Conservation (phyloP, 805 yeast genomes). For the Saturnispora saitoi region DNA sequence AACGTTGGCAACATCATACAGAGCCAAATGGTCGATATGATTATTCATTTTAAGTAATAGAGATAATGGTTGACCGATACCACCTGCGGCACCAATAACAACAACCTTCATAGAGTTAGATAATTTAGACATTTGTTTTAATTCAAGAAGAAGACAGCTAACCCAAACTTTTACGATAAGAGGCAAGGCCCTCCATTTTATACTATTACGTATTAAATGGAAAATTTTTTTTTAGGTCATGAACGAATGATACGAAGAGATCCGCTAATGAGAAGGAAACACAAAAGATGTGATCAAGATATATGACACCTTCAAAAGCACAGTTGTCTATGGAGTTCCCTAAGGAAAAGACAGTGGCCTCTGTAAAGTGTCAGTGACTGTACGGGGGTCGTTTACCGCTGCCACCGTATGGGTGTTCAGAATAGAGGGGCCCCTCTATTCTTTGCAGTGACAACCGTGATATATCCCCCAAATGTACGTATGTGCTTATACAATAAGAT, state of each 20-base stretch:
- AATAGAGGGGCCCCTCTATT: neutral
- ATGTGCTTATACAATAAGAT: neutral
- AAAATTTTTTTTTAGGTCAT: neutral
- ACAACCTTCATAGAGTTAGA: constrained; percentile 44
- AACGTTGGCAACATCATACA: constrained; percentile 47
- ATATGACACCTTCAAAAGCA: constrained; percentile 14
- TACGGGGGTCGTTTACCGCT: constrained; percentile 54
- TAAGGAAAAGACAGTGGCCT: neutral
- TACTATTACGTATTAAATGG: neutral
- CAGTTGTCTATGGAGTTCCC: neutral
- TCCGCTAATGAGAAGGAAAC: neutral
- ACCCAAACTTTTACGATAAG: neutral
- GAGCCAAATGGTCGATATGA: constrained; percentile 36
- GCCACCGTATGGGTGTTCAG: constrained; percentile 14
- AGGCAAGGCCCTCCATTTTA: neutral
- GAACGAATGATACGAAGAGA: neutral
- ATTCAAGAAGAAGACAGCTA: neutral
- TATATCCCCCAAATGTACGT: constrained; percentile 15
- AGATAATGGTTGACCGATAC: constrained; percentile 51
- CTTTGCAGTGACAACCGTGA: constrained; percentile 29
- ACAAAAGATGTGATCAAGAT: neutral
- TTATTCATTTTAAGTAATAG: constrained; percentile 41
- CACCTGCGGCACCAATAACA: constrained; percentile 86
- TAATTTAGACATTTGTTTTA: neutral
- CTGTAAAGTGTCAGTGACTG: constrained; percentile 18